Conservation (phyloP, 2,329 filamentous ascomycete species). For the Cercospora berteroae region DNA sequence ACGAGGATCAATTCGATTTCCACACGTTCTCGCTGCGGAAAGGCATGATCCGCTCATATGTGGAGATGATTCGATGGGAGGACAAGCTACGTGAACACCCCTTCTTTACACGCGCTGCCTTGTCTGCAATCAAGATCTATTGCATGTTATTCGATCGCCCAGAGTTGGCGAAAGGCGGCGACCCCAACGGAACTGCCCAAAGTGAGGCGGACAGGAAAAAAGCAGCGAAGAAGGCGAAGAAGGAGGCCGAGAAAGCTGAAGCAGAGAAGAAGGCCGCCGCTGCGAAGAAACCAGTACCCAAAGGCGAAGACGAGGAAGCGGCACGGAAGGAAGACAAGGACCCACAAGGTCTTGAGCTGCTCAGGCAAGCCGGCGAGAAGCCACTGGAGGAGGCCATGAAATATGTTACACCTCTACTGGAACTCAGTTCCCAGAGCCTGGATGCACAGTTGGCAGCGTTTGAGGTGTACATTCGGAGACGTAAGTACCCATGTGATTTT, state of each 20-base stretch:
- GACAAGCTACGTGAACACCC: constrained; percentile 88
- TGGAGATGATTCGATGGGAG: constrained; percentile 97
- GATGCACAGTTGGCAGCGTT: constrained; percentile 83
- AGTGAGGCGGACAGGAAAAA: constrained; percentile 82
- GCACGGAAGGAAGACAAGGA: constrained; percentile 88
- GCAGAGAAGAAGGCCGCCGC: constrained; percentile 65
- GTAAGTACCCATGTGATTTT: constrained; percentile 53
- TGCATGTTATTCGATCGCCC: constrained; percentile 74
- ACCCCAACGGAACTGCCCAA: constrained; percentile 63
- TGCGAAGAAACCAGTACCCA: constrained; percentile 50
- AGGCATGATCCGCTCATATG: constrained; percentile 88
- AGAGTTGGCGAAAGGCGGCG: constrained; percentile 69
- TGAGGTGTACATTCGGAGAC: constrained; percentile 80
- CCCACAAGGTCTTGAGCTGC: constrained; percentile 73
- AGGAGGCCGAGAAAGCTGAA: constrained; percentile 75
- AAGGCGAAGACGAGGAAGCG: constrained; percentile 52
- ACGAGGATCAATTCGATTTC: constrained; percentile 98
- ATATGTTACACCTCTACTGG: constrained; percentile 76
- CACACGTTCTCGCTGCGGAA: constrained; percentile 97
- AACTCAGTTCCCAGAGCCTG: constrained; percentile 76
- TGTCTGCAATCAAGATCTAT: constrained; percentile 79
- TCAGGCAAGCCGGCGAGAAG: constrained; percentile 62
- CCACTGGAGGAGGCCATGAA: constrained; percentile 85
- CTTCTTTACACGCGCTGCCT: constrained; percentile 81
- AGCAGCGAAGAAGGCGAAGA: constrained; percentile 66